Evolutionary conservation across 2,329 filamentous ascomycete species (phyloP).

Genomic region (Leptographium lundbergii): DNA sequence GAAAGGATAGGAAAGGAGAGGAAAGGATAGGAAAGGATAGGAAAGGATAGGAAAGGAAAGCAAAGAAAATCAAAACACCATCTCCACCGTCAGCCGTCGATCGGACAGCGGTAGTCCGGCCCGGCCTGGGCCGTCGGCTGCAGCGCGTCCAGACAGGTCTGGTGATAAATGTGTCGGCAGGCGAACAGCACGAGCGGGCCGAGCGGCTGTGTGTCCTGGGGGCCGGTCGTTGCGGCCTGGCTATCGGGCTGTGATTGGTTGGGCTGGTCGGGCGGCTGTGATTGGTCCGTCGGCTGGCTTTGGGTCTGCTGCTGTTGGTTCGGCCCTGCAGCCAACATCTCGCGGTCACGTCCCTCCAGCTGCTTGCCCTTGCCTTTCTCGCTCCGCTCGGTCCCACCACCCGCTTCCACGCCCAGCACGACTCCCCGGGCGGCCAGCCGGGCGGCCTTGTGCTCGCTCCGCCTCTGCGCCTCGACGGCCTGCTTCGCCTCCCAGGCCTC

Average conservation of each 20-base stretch:
- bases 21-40: too few relatives aligned
- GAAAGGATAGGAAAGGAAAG: too few relatives aligned
- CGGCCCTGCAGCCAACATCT: too few relatives aligned
- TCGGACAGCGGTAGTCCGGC: slow-evolving; percentile 41
- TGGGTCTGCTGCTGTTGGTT: too few relatives aligned
- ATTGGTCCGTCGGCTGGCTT: too few relatives aligned
- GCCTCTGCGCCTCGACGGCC: slow-evolving; percentile 30
- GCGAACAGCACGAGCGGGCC: slow-evolving; percentile 56
- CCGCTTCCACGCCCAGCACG: slow-evolving; percentile 10
- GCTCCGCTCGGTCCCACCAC: too few relatives aligned
- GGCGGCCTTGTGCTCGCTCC: slow-evolving; percentile 17
- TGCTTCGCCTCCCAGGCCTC: slow-evolving; percentile 65
- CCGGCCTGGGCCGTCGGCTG: slow-evolving; percentile 27
- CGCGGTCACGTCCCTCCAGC: too few relatives aligned
- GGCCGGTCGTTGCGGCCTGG: too few relatives aligned
- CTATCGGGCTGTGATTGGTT: slow-evolving; percentile 24
- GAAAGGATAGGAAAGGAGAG: too few relatives aligned
- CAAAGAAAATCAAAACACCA: background rate
- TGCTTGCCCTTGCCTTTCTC: slow-evolving; percentile 29
- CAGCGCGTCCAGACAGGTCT: slow-evolving; percentile 53
- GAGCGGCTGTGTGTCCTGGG: slow-evolving; percentile 25
- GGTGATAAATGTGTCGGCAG: slow-evolving; percentile 60
- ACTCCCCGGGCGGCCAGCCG: slow-evolving; percentile 9
- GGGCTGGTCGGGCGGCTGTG: too few relatives aligned
- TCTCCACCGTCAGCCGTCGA: slow-evolving; percentile 31